Evolutionary conservation across 2,329 filamentous ascomycete species (phyloP), one percentile per base, ranked within the genome.

Genomic region (Arachnopeziza araneosa): DNA sequence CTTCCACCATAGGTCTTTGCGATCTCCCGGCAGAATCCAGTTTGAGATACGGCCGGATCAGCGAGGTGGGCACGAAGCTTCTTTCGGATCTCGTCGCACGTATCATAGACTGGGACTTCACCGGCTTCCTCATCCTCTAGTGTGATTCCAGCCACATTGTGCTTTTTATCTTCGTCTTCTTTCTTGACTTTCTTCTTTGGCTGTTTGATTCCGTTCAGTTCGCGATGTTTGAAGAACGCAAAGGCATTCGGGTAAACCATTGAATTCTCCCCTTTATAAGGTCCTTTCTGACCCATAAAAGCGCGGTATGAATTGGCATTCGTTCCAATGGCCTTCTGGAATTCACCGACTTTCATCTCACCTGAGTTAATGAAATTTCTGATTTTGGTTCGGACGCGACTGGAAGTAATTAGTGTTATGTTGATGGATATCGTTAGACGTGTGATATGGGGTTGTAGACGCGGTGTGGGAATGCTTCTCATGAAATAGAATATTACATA

Each of bases 71-170:
- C 76, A 24, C 75, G 75, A 66, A 86, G 84, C 73, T 86, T 85
- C 68, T 75, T 77, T 53, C 83, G 79, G 21, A 86, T 69, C 55
- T 82, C 80, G 64, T 86, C 79, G 71, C 83, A 86, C 9, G 79
- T 82, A 62, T 86, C 83, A 67, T 74, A 86, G 32, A 87, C 72
- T 1, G 73, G 71, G 5, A 85, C 81, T 0, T 60, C 66, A 32
- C 76, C 74, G 0, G 70, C 67, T 0, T 75, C 76, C 69, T 86
- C 82, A 17, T 79, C 78, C 0, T 74, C 71, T 0, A 86, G 74
- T 7, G 68, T 56, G 26, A 84, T 70, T 19, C 64, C 71, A 36
- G 52, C 50, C 1, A 60, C 52, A 48, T 58, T 66, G 21, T 76
- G 71, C 36, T 48, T 60, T 8, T 55, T 54, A 52, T 62, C 65